phyloP scores from a whole-genome alignment of 2,329 filamentous ascomycete genomes.

The Paradendryphiella salina region DNA sequence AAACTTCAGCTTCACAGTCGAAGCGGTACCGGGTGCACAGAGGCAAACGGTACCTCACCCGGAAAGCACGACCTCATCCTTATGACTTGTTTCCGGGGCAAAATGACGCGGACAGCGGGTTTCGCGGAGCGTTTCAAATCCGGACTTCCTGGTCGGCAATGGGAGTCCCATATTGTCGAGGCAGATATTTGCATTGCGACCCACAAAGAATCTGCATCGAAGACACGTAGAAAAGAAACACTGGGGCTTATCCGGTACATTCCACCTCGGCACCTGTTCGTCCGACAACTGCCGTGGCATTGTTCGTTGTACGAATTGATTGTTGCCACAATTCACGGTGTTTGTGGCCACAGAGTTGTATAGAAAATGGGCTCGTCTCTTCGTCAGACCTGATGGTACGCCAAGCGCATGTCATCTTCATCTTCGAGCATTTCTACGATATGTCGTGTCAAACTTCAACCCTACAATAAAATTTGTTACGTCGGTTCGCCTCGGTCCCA shows the following conservation, averaged over 20 bases:
- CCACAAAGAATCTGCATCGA: conserved; percentile 9
- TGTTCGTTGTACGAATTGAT: background rate
- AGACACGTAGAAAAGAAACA: conserved; percentile 8
- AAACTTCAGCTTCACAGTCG: background rate
- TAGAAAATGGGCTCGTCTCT: background rate
- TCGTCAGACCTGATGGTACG: conserved; percentile 1
- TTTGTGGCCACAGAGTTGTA: background rate
- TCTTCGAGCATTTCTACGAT: background rate
- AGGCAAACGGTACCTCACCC: background rate
- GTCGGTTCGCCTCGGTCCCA: background rate
- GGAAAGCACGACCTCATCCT: background rate
- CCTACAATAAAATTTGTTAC: background rate
- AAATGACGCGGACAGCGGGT: background rate
- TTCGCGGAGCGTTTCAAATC: background rate
- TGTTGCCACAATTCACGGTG: background rate
- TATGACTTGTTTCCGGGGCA: background rate
- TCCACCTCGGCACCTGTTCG: background rate
- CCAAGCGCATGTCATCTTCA: conserved; percentile 5
- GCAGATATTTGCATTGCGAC: conserved; percentile 1
- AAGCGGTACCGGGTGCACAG: background rate
- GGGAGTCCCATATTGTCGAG: conserved; percentile 1
- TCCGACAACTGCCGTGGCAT: background rate
- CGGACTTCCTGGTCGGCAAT: background rate
- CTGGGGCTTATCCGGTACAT: background rate
- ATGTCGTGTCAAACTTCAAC: background rate